Conservation (phyloP, 2,329 filamentous ascomycete species). For the Cytospora schulzeri region DNA sequence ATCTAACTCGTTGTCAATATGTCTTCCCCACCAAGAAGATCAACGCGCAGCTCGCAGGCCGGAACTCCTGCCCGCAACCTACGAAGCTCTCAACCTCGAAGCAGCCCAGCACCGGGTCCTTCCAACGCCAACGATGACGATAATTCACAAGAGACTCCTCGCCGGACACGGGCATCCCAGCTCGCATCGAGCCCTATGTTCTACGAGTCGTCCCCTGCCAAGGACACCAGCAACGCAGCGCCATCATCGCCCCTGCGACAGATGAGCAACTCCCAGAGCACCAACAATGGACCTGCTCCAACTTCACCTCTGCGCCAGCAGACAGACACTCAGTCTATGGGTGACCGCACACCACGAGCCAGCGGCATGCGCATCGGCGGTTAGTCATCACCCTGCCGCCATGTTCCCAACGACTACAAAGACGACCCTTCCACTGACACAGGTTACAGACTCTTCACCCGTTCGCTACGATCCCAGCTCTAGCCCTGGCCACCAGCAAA, state of each 20-base stretch:
- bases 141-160: slow-evolving; percentile 29
- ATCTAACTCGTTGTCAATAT: slow-evolving; percentile 48
- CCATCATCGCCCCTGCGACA: slow-evolving; percentile 58
- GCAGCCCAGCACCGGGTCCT: slow-evolving; percentile 36
- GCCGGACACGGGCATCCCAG: slow-evolving; percentile 48
- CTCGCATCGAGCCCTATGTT: slow-evolving; percentile 80
- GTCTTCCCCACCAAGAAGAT: slow-evolving; percentile 63
- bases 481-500: slow-evolving; percentile 73
- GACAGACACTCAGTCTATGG: slow-evolving; percentile 58
- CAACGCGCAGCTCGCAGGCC: slow-evolving; percentile 56
- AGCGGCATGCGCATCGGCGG: slow-evolving; percentile 64
- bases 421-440: slow-evolving; percentile 3
- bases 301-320: slow-evolving; percentile 63
- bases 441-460: slow-evolving; percentile 79
- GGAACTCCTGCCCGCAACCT: slow-evolving; percentile 46
- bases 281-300: slow-evolving; percentile 44
- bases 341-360: slow-evolving; percentile 72
- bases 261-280: slow-evolving; percentile 60
- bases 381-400: slow-evolving; percentile 41
- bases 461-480: slow-evolving; percentile 91
- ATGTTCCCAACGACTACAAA: neutral
- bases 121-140: slow-evolving; percentile 10
- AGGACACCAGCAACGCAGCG: slow-evolving; percentile 39
- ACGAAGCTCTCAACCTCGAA: slow-evolving; percentile 37
- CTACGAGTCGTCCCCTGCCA: slow-evolving; percentile 59